A percentile compares a stretch with the other conserved stretches of the same genome.
Evolutionary conservation across 768 basidiomycete genomes (phyloP).

Genomic region (Lactarius hengduanensis): DNA sequence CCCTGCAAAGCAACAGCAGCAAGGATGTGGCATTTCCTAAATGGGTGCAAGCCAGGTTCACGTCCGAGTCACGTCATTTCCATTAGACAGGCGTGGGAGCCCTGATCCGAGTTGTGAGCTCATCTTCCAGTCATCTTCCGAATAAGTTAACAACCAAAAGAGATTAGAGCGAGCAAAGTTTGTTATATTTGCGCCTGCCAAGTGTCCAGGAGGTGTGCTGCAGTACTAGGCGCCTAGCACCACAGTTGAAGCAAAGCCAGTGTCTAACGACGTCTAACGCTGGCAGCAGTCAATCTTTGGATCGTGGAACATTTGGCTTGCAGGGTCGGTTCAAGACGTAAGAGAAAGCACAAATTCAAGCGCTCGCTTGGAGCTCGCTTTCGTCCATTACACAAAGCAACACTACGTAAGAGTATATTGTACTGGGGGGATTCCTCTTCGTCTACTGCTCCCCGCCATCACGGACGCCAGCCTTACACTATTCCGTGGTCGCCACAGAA

Average conservation of each 20-base stretch:
- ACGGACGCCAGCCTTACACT: not conserved
- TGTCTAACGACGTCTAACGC: not conserved
- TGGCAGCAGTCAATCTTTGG: not conserved
- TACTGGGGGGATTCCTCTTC: not conserved
- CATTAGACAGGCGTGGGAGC: not conserved
- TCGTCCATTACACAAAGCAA: not conserved
- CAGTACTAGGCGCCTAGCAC: not conserved
- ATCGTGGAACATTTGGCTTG: not conserved
- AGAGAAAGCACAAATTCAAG: slow-evolving; percentile 3
- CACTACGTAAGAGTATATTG: not conserved
- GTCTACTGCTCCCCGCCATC: not conserved
- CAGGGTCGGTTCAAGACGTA: not conserved
- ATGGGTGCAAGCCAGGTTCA: slow-evolving; percentile 6
- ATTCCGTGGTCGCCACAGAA: not conserved
- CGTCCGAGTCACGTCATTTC: slow-evolving; percentile 1
- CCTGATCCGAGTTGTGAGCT: not conserved
- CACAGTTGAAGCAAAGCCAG: not conserved
- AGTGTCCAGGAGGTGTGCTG: not conserved
- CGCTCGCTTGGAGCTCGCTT: slow-evolving; percentile 12
- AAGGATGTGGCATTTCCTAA: not conserved
- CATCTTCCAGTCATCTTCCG: not conserved
- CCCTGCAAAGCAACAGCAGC: not conserved
- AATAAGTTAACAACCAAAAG: not conserved
- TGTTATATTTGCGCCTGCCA: not conserved
- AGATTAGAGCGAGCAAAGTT: not conserved